Base-by-base conservation (phyloP, 1,284 basidiomycete genomes). In the Puccinia horiana region DNA sequence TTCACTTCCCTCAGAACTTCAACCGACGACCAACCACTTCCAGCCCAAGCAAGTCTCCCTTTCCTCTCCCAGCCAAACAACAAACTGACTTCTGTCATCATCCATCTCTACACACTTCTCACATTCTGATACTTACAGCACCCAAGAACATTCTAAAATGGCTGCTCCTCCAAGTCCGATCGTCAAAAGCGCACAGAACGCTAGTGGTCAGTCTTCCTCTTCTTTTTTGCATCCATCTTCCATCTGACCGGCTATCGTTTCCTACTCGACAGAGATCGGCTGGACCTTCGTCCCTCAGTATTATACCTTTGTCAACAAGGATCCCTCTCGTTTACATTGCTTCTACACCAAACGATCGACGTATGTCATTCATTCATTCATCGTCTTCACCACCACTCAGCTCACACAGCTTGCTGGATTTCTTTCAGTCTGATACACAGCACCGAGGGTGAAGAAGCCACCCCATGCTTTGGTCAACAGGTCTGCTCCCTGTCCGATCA, bases 271-370 rank as follows among this genome's bases (percentile, higher is more conserved):
- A 81, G 86, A 87, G 79, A 85, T 87, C 20, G 87, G 86, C 61
- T 87, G 86, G 86, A 85, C 86, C 35, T 87, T 87, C 63, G 86
- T 87, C 56, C 86, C 85, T 14, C 87, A 87, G 84, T 87, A 86
- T 86, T 89, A 89, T 89, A 96, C 94, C 86, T 96, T 94, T 90
- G 93, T 98, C 88, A 97, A 99, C 91, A 96, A 98, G 89, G 92
- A 96, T 84, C 96, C 96, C 84, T 90, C 93, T 88, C 93, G 95
- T 87, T 91, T 99, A 85, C 96, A 99, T 89, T 96, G 95, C 89
- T 99, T 99, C 90, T 99, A 99, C 90, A 98, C 93, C 87, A 98
- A 98, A 91, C 91, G 91, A 85, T 98, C 95, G 76, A 98, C 96
- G 79, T 81, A 26, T n/a, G 79, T 75, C 32, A 23, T 54, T 20